Percentiles rank a stretch among this genome's conserved stretches.
phyloP scores from a whole-genome alignment of 371 early-diverging fungal genomes.

The Chytridiales sp. region DNA sequence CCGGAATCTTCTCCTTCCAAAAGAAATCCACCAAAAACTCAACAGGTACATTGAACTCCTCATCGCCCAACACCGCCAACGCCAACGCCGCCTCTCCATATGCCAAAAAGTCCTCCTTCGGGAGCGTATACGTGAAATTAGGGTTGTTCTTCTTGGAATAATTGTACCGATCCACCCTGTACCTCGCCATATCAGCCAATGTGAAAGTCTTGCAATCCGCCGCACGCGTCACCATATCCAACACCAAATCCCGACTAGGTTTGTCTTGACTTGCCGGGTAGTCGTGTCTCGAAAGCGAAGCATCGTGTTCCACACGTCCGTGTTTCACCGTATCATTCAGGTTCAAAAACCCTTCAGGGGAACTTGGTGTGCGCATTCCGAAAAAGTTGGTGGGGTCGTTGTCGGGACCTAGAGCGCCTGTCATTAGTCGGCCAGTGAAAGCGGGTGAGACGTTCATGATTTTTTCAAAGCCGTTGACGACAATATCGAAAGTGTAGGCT shows the following conservation, averaged over 20 bases:
- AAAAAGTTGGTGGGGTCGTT: too few relatives aligned
- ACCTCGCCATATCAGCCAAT: slow-evolving; percentile 23
- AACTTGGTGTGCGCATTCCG: too few relatives aligned
- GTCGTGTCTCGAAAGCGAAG: slow-evolving; percentile 31
- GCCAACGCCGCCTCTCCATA: slow-evolving; percentile 28
- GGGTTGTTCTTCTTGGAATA: slow-evolving; percentile 29
- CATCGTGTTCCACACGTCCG: slow-evolving; percentile 35
- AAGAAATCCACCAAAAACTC: too few relatives aligned
- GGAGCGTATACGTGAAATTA: slow-evolving; percentile 16
- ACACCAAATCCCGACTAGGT: slow-evolving; percentile 1
- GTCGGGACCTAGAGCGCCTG: too few relatives aligned
- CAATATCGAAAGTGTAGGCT: slow-evolving; percentile 12
- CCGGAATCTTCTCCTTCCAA: too few relatives aligned
- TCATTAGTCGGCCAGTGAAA: too few relatives aligned
- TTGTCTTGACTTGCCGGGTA: slow-evolving; percentile 17
- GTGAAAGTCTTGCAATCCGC: slow-evolving; percentile 25
- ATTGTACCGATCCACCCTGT: slow-evolving; percentile 21
- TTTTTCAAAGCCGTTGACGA: slow-evolving; percentile 5
- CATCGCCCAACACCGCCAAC: slow-evolving; percentile 14
- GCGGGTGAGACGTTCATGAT: too few relatives aligned
- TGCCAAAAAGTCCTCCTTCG: slow-evolving; percentile 15
- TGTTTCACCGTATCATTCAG: slow-evolving; percentile 9
- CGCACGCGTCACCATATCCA: slow-evolving; percentile 17
- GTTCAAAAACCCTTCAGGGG: slow-evolving; percentile 7
- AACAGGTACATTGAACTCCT: too few relatives aligned